phyloP scores from a whole-genome alignment of 1,139 yeast species.

The Torulaspora globosa region DNA sequence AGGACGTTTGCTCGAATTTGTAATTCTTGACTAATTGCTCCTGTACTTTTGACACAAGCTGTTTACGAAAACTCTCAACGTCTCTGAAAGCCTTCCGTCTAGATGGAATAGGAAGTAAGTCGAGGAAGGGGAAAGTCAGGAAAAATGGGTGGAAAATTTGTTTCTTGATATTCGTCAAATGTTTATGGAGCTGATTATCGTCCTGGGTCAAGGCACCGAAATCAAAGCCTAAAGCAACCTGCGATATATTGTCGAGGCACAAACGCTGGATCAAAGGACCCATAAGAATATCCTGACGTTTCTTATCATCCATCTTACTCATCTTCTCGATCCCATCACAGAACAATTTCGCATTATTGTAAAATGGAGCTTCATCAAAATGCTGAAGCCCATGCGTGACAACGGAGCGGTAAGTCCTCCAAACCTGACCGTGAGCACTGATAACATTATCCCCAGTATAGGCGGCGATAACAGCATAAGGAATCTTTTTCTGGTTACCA shows the following conservation, averaged over 20 bases:
- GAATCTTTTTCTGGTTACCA: slow-evolving; percentile 59
- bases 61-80: slow-evolving; percentile 44
- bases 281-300: slow-evolving; percentile 31
- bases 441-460: slow-evolving; percentile 63
- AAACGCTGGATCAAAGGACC: slow-evolving; percentile 46
- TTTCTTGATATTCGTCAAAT: slow-evolving; percentile 45
- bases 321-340: slow-evolving; percentile 30
- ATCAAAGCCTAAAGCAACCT: slow-evolving; percentile 49
- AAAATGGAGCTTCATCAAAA: slow-evolving; percentile 43
- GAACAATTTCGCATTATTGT: slow-evolving; percentile 37
- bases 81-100: slow-evolving; percentile 45
- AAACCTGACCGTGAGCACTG: slow-evolving; percentile 54
- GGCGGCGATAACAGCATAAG: slow-evolving; percentile 50
- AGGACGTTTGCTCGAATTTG: slow-evolving; percentile 36
- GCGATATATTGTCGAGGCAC: slow-evolving; percentile 50
- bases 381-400: slow-evolving; percentile 51
- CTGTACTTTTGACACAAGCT: slow-evolving; percentile 36
- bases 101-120: slow-evolving; percentile 48
- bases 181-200: slow-evolving; percentile 40
- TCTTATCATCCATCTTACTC: slow-evolving; percentile 4
- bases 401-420: slow-evolving; percentile 49
- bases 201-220: slow-evolving; percentile 38
- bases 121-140: slow-evolving; percentile 54
- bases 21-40: slow-evolving; percentile 32
- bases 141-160: slow-evolving; percentile 56